Base-by-base conservation (phyloP, 2,329 filamentous ascomycete genomes). In the Clarireedia paspali region DNA sequence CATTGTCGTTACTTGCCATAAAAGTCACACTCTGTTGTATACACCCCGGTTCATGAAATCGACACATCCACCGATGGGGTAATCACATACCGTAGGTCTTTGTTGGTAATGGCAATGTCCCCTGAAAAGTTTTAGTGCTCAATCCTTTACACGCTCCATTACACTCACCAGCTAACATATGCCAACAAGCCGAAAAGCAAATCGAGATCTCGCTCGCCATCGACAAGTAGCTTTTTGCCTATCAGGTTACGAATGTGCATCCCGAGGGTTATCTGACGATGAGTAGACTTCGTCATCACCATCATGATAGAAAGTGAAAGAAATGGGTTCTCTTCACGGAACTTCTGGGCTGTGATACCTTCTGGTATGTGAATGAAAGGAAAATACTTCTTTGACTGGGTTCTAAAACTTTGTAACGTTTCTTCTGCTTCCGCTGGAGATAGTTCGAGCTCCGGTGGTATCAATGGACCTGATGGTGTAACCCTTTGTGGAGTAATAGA, bases 171-270 rank as follows among this genome's bases (percentile, higher is more conserved):
- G 6, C 45, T 39, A 10, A 56, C 30, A 56, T 47, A 47, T 24
- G 17, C 17, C 15, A 84, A 62, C 3, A 82, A 57, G 0, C 79
- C 79, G 10, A 78, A 69, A 2, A 84, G 67, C 10, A 82, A 59
- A 59, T 83, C 81, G 82, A 68, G 45, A 48, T 66, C 74, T 50
- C 74, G 73, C 55, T 81, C 77, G n/a, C 72, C 68, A 9, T 77
- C 71, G 12, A 79, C 57, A 6, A 82, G 62, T 26, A 80, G 67
- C 55, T 72, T 73, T n/a, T 74, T 70, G 0, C 76, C 72, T 14
- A 81, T 52, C 26, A 75, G 70, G 46, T 73, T 69, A 44, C 75
- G 74, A 5, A 77, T 67, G 17, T 69, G 71, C 2, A 72, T 72
- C 38, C 70, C 70, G 38, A 78, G 62, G 1, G 67, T 64, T 0